These are phyloP conservation scores for Jatropha podagrica DNA, from an alignment of 441 rosid genomes.

Conservation along the genomic window DNA sequence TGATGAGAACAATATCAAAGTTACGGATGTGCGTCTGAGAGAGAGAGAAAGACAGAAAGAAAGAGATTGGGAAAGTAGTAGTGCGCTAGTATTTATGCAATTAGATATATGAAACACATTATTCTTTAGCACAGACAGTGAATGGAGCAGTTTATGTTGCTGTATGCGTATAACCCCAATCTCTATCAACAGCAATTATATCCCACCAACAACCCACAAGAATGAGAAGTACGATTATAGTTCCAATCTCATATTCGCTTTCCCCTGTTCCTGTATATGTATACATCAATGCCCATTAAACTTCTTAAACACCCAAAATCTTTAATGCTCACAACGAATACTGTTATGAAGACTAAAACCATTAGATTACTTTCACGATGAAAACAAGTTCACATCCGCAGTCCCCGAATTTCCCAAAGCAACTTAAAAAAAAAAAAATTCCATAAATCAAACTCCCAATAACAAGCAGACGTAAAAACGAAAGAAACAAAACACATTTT, in stretches of 20 bases:
- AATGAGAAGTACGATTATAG: background rate
- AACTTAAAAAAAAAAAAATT: background rate
- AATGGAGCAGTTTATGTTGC: background rate
- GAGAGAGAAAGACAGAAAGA: background rate
- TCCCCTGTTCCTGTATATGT: background rate
- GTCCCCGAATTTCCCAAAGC: constrained; percentile 2
- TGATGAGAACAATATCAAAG: background rate
- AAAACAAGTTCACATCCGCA: background rate
- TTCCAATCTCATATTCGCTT: too few species aligned
- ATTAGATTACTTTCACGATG: background rate
- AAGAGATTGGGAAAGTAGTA: background rate
- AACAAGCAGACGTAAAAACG: background rate
- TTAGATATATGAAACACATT: background rate
- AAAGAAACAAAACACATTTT: background rate
- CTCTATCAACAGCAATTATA: background rate
- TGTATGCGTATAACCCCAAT: background rate
- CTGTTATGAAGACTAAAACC: background rate
- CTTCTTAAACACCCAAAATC: background rate
- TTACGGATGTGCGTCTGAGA: background rate
- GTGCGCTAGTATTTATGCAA: background rate
- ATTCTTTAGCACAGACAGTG: background rate
- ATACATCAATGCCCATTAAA: background rate
- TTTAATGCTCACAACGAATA: background rate
- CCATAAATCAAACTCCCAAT: background rate
- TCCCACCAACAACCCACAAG: background rate